These are phyloP conservation scores for Limonomyces culmigenus DNA, from an alignment of 1,284 basidiomycete genomes.

Conservation along the genomic window DNA sequence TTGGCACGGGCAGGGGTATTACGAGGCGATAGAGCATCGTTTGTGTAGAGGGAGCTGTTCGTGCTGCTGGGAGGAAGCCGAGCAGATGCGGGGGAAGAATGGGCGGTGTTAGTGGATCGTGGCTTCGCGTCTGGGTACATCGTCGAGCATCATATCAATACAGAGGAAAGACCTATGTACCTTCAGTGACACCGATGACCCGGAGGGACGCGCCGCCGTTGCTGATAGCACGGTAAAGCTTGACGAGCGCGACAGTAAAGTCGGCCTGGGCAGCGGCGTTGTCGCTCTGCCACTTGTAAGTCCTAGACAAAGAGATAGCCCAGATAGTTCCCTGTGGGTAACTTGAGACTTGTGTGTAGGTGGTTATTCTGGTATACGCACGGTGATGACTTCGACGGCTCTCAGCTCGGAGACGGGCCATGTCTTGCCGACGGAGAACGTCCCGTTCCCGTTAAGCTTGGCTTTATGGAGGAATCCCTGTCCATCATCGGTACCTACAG, in stretches of 20 bases:
- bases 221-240: constrained; percentile 51
- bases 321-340: constrained; percentile 42
- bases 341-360: constrained; percentile 3
- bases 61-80: no score
- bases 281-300: constrained; percentile 81
- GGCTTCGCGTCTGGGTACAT: no score
- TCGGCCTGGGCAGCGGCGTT: constrained; percentile 47
- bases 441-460: constrained; percentile 87
- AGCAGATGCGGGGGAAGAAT: no score
- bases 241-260: constrained; percentile 34
- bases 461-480: constrained; percentile 84
- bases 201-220: constrained; percentile 28
- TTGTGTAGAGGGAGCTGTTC: no score
- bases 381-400: constrained; percentile 60
- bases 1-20: no score
- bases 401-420: constrained; percentile 81
- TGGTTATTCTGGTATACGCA: constrained; percentile 20
- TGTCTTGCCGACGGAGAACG: constrained; percentile 95
- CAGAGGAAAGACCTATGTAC: no score
- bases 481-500: constrained; percentile 43
- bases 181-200: constrained; percentile 36
- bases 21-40: no score
- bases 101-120: no score
- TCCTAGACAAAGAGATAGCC: constrained; percentile 68
- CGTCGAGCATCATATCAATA: no score